Evolutionary conservation across 192 early-diverging fungal species (phyloP).

Genomic region (Pilaira anomala): DNA sequence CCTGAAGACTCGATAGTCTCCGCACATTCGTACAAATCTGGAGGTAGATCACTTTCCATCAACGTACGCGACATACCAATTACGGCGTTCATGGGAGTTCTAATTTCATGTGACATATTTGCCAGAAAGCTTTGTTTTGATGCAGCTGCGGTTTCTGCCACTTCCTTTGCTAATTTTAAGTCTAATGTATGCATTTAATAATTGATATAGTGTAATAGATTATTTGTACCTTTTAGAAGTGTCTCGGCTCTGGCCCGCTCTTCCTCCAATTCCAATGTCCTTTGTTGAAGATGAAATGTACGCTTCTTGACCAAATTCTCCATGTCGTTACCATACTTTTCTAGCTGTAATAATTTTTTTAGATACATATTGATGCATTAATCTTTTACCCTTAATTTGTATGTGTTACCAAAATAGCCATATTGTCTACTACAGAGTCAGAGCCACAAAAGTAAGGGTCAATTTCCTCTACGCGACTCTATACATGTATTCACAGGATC

Average conservation of each 20-base stretch:
- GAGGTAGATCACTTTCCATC: conserved; percentile 67
- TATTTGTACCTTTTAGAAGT: conserved; percentile 24
- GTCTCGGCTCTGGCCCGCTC: conserved; percentile 38
- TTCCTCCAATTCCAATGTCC: conserved; percentile 42
- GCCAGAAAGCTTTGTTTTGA: conserved; percentile 65
- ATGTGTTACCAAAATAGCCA: conserved; percentile 38
- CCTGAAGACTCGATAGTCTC: conserved; percentile 42
- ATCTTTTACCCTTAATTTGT: neutral
- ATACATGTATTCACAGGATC: neutral
- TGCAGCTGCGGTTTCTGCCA: conserved; percentile 45
- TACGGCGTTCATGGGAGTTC: conserved; percentile 78
- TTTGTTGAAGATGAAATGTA: conserved; percentile 39
- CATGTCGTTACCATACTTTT: conserved; percentile 49
- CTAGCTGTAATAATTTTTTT: conserved; percentile 32
- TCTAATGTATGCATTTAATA: conserved; percentile 16
- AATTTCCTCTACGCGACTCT: conserved; percentile 14
- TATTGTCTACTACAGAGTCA: conserved; percentile 29
- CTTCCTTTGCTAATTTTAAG: conserved; percentile 46
- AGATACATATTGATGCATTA: too few relatives aligned
- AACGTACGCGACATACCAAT: conserved; percentile 66
- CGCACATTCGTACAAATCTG: conserved; percentile 61
- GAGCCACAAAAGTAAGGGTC: conserved; percentile 6
- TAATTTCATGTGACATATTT: conserved; percentile 73
- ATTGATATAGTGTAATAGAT: neutral
- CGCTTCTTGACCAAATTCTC: conserved; percentile 40